These are phyloP conservation scores for Zygnema circumcarinatum DNA, from an alignment of 139 green algal genomes.

Conservation along the genomic window DNA sequence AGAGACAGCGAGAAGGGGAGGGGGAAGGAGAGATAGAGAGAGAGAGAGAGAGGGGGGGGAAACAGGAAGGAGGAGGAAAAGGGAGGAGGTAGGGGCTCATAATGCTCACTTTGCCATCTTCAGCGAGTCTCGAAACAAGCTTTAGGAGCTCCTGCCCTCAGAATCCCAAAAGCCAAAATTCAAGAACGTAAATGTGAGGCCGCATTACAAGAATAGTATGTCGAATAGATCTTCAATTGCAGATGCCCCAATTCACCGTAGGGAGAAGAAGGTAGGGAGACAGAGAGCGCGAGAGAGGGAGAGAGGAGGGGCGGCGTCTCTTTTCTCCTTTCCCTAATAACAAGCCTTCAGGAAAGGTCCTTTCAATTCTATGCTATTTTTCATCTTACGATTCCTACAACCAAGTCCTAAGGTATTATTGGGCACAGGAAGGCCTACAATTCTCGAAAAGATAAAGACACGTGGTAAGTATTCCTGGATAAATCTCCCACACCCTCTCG, in stretches of 20 bases:
- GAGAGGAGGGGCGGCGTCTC: neutral
- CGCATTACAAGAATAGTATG: conserved; percentile 1
- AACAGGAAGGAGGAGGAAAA: neutral
- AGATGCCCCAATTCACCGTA: neutral
- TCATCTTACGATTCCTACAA: neutral
- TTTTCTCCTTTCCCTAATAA: neutral
- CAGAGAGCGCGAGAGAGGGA: too few relatives aligned
- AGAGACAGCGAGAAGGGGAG: neutral
- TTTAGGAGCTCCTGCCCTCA: conserved; percentile 62
- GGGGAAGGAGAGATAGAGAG: neutral
- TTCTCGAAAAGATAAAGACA: neutral
- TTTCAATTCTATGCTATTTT: neutral
- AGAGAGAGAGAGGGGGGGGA: neutral
- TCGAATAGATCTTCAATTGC: neutral
- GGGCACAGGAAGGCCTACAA: neutral
- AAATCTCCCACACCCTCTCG: neutral
- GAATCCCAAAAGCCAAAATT: too few relatives aligned
- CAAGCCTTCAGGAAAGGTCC: neutral
- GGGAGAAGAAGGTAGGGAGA: too few relatives aligned
- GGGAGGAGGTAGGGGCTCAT: neutral
- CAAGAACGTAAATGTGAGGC: neutral
- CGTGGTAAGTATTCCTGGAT: neutral
- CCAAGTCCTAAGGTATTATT: neutral
- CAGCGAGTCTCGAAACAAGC: conserved; percentile 80
- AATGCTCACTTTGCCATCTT: conserved; percentile 85